Percentiles rank a stretch among this genome's conserved stretches.
These are phyloP conservation scores for Cryptosporidium xiaoi DNA, from an alignment of 169 alveolate genomes.

Conservation along the genomic window DNA sequence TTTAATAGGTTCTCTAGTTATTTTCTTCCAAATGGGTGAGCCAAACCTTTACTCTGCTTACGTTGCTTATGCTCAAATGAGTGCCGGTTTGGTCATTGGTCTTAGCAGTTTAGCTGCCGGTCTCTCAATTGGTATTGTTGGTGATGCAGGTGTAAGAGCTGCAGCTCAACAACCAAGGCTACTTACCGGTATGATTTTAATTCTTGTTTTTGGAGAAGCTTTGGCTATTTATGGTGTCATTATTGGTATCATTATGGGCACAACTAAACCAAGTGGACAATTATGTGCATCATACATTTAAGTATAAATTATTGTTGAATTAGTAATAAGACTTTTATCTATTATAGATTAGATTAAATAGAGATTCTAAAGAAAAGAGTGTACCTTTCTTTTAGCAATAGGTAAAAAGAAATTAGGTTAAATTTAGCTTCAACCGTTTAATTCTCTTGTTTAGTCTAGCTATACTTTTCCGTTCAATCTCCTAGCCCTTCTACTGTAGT, in stretches of 20 bases:
- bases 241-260: conserved; percentile 77
- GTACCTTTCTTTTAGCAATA: too few species aligned
- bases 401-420: too few species aligned
- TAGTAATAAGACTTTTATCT: too few species aligned
- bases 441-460: too few species aligned
- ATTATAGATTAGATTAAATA: too few species aligned
- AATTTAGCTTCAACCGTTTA: too few species aligned
- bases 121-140: conserved; percentile 98
- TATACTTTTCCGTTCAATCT: too few species aligned
- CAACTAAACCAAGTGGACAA: conserved; percentile 70
- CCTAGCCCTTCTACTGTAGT: too few species aligned
- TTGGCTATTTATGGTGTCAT: conserved; percentile 96
- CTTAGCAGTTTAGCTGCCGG: conserved; percentile 97
- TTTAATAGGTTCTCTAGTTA: conserved; percentile 92
- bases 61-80: conserved; percentile 95
- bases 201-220: conserved; percentile 99
- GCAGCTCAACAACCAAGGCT: conserved; percentile 98
- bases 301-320: too few species aligned
- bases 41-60: conserved; percentile 86
- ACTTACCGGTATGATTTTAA: conserved; percentile 98
- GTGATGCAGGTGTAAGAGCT: conserved; percentile 99
- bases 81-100: conserved; percentile 96
- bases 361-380: too few species aligned
- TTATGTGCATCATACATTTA: conserved; percentile 68
- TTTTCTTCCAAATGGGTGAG: conserved; percentile 80